Conservation (phyloP, 257 asterid genomes). For the Ehretia macrophylla region DNA sequence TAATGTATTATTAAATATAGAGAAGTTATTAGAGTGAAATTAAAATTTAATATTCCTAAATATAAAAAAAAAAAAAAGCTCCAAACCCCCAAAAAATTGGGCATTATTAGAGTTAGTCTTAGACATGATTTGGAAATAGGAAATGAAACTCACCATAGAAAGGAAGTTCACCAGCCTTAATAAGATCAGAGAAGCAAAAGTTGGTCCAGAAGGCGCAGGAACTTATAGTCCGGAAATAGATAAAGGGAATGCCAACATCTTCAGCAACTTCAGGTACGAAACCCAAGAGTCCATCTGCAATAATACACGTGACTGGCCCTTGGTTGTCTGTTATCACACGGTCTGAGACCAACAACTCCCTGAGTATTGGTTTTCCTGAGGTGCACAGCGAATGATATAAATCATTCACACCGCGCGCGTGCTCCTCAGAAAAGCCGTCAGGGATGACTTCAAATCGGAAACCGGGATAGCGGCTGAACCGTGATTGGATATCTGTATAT, state of each 20-base stretch:
- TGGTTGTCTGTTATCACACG: slow-evolving; percentile 3
- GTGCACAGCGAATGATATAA: slow-evolving; percentile 14
- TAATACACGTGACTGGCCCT: slow-evolving; percentile 20
- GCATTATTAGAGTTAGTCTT: too few species aligned
- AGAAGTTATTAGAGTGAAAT: too few species aligned
- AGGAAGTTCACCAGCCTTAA: slow-evolving; percentile 32
- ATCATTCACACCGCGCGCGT: slow-evolving; percentile 23
- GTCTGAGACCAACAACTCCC: slow-evolving; percentile 6
- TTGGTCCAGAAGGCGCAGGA: slow-evolving; percentile 27
- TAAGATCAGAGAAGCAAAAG: slow-evolving; percentile 21
- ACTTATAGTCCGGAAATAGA: slow-evolving; percentile 28
- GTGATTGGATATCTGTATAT: slow-evolving; percentile 9
- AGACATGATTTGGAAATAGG: too few species aligned
- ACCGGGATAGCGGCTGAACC: slow-evolving; percentile 14
- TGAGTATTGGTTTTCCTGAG: slow-evolving; percentile 13
- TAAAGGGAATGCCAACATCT: slow-evolving; percentile 26
- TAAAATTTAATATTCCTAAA: too few species aligned
- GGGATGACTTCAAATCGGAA: slow-evolving; percentile 19
- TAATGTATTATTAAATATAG: too few species aligned
- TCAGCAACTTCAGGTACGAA: slow-evolving; percentile 42
- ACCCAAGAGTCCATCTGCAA: slow-evolving; percentile 39
- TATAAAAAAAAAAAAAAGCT: too few species aligned
- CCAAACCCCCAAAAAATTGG: too few species aligned
- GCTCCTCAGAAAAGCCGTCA: slow-evolving; percentile 24
- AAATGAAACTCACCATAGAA: slow-evolving; percentile 11